These are phyloP conservation scores for Quambalaria eucalypti DNA, from an alignment of 1,284 basidiomycete species.

Conservation along the genomic window DNA sequence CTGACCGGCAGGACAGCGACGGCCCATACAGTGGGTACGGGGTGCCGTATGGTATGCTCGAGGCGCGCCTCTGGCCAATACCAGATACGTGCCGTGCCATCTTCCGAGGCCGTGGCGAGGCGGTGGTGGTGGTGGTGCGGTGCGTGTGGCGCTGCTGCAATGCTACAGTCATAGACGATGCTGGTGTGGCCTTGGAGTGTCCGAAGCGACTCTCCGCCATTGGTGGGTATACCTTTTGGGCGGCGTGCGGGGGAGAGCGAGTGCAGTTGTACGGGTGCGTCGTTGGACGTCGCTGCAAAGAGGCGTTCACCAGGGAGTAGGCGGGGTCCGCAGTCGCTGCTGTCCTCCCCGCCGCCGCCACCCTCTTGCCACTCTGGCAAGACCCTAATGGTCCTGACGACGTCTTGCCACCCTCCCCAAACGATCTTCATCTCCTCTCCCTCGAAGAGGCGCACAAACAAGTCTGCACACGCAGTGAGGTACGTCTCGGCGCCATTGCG, in stretches of 20 bases:
- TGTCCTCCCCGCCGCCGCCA: no score
- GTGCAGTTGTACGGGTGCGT: slow-evolving; percentile 18
- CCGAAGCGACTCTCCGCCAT: slow-evolving; percentile 17
- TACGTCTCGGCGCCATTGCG: slow-evolving; percentile 8
- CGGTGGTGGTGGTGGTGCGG: not conserved
- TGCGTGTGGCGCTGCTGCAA: not conserved
- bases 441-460: slow-evolving; percentile 23
- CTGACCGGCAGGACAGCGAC: slow-evolving; percentile 13
- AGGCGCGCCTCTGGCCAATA: slow-evolving; percentile 3
- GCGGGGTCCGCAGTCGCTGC: no score
- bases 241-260: slow-evolving; percentile 16
- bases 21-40: slow-evolving; percentile 20
- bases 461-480: slow-evolving; percentile 24
- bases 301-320: no score
- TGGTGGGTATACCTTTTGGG: slow-evolving; percentile 8
- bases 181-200: slow-evolving; percentile 14
- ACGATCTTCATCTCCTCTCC: slow-evolving; percentile 17
- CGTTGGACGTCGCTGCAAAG: slow-evolving; percentile 19
- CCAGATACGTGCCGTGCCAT: slow-evolving; percentile 20
- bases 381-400: slow-evolving; percentile 15
- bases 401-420: slow-evolving; percentile 25
- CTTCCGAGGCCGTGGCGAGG: slow-evolving; percentile 17
- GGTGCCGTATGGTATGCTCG: slow-evolving; percentile 10
- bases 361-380: not conserved
- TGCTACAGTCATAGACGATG: slow-evolving; percentile 13